A percentile compares a stretch with the other conserved stretches of the same genome.
These are phyloP conservation scores for Ophiocytium majus DNA, from an alignment of 352 stramenopile species.

Conservation along the genomic window DNA sequence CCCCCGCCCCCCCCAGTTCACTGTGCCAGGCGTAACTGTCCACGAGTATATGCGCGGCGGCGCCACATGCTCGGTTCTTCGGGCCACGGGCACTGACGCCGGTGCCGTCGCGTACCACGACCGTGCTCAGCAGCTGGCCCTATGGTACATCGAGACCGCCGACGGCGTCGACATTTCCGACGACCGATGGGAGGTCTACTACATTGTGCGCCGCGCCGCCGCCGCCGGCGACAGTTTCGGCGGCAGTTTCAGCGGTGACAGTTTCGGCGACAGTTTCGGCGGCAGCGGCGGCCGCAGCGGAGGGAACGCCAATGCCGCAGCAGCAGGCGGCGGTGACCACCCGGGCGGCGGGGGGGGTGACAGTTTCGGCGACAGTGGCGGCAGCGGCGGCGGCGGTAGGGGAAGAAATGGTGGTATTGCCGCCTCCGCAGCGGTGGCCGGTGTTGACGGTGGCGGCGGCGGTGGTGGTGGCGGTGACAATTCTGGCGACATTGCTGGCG, in stretches of 20 bases:
- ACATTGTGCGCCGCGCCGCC: conserved; percentile 16
- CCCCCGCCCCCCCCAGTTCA: not conserved
- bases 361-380: too few relatives aligned
- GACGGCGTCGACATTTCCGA: conserved; percentile 47
- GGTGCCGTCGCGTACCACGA: conserved; percentile 37
- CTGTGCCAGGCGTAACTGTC: not conserved
- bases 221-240: not conserved
- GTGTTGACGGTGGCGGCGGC: not conserved
- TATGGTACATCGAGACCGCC: conserved; percentile 51
- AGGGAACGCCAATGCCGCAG: too few relatives aligned
- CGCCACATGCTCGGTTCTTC: conserved; percentile 32
- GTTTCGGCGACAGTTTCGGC: too few relatives aligned
- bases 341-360: too few relatives aligned
- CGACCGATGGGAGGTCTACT: conserved; percentile 51
- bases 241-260: too few relatives aligned
- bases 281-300: not conserved
- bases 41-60: conserved; percentile 39
- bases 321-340: not conserved
- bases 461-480: not conserved
- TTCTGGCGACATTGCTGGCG: not conserved
- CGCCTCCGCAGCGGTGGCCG: too few relatives aligned
- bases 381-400: too few relatives aligned
- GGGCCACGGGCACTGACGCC: conserved; percentile 39
- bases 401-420: not conserved
- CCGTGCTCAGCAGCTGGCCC: conserved; percentile 39